Evolutionary conservation across 2,329 filamentous ascomycete species (phyloP).

Genomic region (Ophiocordyceps camponoti-leonardi): DNA sequence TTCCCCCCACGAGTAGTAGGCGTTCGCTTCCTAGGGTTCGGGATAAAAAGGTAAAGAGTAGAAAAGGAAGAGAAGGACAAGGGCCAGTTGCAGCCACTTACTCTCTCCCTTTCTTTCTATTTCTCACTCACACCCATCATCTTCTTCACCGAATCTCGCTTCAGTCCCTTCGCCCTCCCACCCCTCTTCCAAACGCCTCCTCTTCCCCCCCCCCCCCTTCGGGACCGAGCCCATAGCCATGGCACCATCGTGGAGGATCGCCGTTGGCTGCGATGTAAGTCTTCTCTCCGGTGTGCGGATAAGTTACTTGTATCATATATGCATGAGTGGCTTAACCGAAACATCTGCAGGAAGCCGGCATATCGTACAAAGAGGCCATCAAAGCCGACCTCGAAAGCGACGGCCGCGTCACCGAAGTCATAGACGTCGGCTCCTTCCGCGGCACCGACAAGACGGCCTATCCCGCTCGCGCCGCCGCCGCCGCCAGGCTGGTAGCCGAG

Average conservation of each 20-base stretch:
- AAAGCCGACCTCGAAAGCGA: constrained; percentile 54
- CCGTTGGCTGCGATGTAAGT: constrained; percentile 36
- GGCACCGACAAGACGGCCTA: constrained; percentile 63
- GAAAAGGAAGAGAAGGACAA: background rate
- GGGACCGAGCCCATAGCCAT: constrained; percentile 11
- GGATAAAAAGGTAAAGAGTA: constrained; percentile 2
- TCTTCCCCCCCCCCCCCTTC: too few species aligned
- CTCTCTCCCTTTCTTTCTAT: too few species aligned
- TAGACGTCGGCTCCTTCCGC: constrained; percentile 56
- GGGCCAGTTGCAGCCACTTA: too few species aligned
- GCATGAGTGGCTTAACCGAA: too few species aligned
- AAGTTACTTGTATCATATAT: background rate
- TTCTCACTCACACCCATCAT: too few species aligned
- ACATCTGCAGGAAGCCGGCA: constrained; percentile 45
- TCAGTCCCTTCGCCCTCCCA: background rate
- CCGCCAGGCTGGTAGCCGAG: constrained; percentile 42
- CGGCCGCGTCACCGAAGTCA: constrained; percentile 46
- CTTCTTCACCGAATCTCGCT: background rate
- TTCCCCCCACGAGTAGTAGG: background rate
- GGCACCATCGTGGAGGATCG: constrained; percentile 33
- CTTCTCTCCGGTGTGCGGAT: background rate
- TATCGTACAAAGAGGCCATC: constrained; percentile 63
- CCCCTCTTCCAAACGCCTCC: background rate
- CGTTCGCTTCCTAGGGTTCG: background rate
- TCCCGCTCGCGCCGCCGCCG: constrained; percentile 59